These are phyloP conservation scores for Mucor ambiguus DNA, from an alignment of 371 early-diverging fungal genomes.

Conservation along the genomic window DNA sequence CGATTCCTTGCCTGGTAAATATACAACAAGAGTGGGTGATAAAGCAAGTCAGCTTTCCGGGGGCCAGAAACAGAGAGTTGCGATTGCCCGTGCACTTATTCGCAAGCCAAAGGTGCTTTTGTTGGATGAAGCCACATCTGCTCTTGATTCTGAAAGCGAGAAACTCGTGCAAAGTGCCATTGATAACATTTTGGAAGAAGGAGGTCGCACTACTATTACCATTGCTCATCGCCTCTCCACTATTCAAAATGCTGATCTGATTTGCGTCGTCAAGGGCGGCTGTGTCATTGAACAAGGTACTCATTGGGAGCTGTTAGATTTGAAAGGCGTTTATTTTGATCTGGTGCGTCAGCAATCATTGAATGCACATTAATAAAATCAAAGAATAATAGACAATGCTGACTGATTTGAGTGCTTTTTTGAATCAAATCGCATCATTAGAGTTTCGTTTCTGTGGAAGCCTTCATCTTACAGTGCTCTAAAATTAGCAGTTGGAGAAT, in stretches of 20 bases:
- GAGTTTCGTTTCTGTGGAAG: no score
- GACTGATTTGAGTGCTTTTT: background rate
- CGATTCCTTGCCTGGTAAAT: slow-evolving; percentile 64
- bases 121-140: slow-evolving; percentile 96
- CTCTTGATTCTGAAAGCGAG: slow-evolving; percentile 89
- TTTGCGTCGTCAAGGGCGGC: slow-evolving; percentile 77
- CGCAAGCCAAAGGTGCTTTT: slow-evolving; percentile 86
- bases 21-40: slow-evolving; percentile 81
- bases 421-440: no score
- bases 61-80: slow-evolving; percentile 76
- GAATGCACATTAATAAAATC: slow-evolving; percentile 30
- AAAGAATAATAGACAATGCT: background rate
- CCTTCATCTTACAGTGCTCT: no score
- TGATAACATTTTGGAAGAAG: slow-evolving; percentile 67
- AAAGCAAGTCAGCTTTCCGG: slow-evolving; percentile 72
- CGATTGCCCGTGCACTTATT: slow-evolving; percentile 73
- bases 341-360: slow-evolving; percentile 48
- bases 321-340: slow-evolving; percentile 41
- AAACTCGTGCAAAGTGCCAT: slow-evolving; percentile 86
- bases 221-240: slow-evolving; percentile 79
- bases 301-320: slow-evolving; percentile 69
- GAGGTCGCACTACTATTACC: slow-evolving; percentile 66
- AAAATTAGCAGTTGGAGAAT: no score
- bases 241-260: slow-evolving; percentile 75
- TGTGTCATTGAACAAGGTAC: slow-evolving; percentile 82